Base-by-base conservation (phyloP, 176 grass and related monocot species). In the Cenchrus fungigraminus region DNA sequence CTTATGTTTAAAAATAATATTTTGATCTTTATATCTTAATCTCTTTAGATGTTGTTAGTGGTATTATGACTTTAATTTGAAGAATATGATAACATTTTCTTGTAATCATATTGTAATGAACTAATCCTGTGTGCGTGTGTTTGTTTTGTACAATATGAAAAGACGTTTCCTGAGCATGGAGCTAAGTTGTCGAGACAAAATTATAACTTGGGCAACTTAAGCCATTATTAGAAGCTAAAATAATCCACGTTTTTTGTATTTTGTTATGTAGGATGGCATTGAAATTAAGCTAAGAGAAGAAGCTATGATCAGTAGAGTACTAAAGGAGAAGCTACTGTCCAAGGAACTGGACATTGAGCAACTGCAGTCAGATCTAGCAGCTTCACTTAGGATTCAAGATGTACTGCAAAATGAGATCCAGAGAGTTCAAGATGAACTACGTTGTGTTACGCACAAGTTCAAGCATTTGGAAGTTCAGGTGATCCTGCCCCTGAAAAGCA, bases 401-500 rank as follows among this genome's bases (percentile, higher is more conserved):
- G 67, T 86, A 50, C 74, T 88, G 60, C 69, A 90, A 88, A 86
- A 79, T 82, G 87, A 93, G 73, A 92, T 88, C 46, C 89, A 86
- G 44, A 87, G 87, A 65, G 37, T 91, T 74, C 91, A 92, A 67
- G 89, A 94, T 84, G 85, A 94, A 72, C 28, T 94, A 20, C 47
- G 82, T 50, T 78, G 70, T 76, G 28, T 88, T 45, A 90, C 53
- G 20, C 82, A 92, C 68, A 93, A 94, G 80, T 79, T 73, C n/a
- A 97, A 94, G 72, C 87, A 92, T 57, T 79, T 88, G 76, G 89
- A 97, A 71, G 56, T 94, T 84, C 87, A 94, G 94, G 94, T 94
- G 79, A 91, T 61, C 45, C n/a, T 44, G 2, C 1, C 22, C 16
- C 15, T 34, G 20, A 9, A 62, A 40, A 28, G 9, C 8, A 16